Conservation (phyloP, 129 eudicot genomes). For the Escallonia herrerae region DNA sequence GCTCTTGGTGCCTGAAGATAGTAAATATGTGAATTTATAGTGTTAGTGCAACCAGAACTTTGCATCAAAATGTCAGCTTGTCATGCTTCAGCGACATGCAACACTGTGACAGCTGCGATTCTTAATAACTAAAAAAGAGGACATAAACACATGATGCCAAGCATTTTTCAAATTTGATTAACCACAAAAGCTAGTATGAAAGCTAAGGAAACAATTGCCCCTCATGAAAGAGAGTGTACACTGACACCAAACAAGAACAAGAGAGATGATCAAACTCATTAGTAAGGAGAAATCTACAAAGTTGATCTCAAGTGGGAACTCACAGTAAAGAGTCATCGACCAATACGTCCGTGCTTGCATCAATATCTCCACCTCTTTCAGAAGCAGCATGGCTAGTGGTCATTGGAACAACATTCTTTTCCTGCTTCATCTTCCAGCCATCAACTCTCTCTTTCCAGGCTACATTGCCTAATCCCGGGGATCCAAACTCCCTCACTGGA, state of each 20-base stretch:
- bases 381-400: conserved; percentile 85
- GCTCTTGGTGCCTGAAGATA: not conserved
- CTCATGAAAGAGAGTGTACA: not conserved
- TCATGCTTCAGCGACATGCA: not conserved
- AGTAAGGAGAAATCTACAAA: not conserved
- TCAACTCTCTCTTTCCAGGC: conserved; percentile 99
- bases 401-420: conserved; percentile 65
- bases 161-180: not conserved
- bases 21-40: not conserved
- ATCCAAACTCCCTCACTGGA: conserved; percentile 91
- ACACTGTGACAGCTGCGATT: not conserved
- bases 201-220: not conserved
- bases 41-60: not conserved
- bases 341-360: conserved; percentile 80
- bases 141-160: not conserved
- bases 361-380: conserved; percentile 94
- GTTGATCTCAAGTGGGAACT: conserved; percentile 19
- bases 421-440: conserved; percentile 99
- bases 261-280: not conserved
- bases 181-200: not conserved
- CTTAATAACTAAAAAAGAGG: not conserved
- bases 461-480: conserved; percentile 84
- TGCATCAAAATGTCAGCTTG: not conserved
- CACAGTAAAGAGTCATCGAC: conserved; percentile 78
- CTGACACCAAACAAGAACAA: not conserved